Evolutionary conservation across 768 basidiomycete genomes (phyloP), one percentile per base, ranked within the genome.

Genomic region (Podaxis rugospora): DNA sequence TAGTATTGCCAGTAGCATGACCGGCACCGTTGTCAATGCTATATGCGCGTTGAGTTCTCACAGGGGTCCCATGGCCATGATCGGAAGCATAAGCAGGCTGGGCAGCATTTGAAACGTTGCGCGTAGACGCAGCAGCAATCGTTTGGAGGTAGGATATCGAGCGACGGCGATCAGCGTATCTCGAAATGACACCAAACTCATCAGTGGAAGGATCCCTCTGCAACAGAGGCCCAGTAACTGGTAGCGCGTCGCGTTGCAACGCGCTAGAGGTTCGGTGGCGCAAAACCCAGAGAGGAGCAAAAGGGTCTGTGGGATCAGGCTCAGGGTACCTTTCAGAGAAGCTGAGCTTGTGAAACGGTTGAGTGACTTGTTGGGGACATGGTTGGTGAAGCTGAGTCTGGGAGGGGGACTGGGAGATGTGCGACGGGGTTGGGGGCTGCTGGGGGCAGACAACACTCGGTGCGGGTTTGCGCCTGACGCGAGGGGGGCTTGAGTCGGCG

Each of bases 241-340:
- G 55, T 59, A 56, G 47, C 57, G 55, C 54, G 5, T 42, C 44
- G 39, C 42, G 28, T 51, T 77, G 71, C 16, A 75, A 72, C 18
- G 76, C 76, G 64, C 79, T 80, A 4, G 83, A 74, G n/a, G 71
- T 81, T 58, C 87, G 81, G 62, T 78, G 81, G 53, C 89, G 83
- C 27, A 90, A 77, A 25, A 84, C 83, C 67, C 83, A 81, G 46
- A 90, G 81, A 0, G 89, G 83, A 4, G 85, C 88, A 64, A 89
- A 89, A 1, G 89, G 89, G 69, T 90, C 87, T 16, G 67, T 68
- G 21, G 87, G 87, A 71, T 90, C 89, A 32, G 87, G 87, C 1
- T 76, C 71, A 4, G 89, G 89, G 69, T 89, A 90, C 42, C 83
- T 77, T 56, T 77, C 67, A 9, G 81, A 77, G 65, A 79, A 70